phyloP scores from a whole-genome alignment of 2,329 filamentous ascomycete species.

The Aureobasidium sp. region DNA sequence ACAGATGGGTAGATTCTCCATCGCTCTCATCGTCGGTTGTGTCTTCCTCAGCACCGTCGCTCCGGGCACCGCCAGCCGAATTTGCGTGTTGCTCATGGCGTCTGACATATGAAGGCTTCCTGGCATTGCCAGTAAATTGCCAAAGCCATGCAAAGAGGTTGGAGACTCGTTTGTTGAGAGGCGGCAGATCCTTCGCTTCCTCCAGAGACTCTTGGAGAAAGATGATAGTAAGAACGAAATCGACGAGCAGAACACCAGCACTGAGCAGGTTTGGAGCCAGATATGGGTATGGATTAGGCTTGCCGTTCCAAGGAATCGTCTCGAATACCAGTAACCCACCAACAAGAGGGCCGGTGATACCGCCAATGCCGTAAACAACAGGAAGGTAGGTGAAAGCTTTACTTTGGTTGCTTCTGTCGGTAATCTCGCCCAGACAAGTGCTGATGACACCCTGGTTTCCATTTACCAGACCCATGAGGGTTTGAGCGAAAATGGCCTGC shows the following conservation, averaged over 20 bases:
- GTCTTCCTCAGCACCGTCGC: slow-evolving; percentile 27
- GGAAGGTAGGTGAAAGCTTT: slow-evolving; percentile 89
- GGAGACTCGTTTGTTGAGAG: slow-evolving; percentile 48
- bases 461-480: slow-evolving; percentile 85
- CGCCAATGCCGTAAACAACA: slow-evolving; percentile 86
- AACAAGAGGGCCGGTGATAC: slow-evolving; percentile 86
- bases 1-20: slow-evolving; percentile 17
- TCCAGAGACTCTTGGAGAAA: slow-evolving; percentile 84
- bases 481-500: slow-evolving; percentile 79
- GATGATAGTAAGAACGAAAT: slow-evolving; percentile 66
- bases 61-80: slow-evolving; percentile 14
- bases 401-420: slow-evolving; percentile 90
- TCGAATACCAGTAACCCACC: slow-evolving; percentile 72
- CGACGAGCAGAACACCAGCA: slow-evolving; percentile 60
- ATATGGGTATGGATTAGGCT: slow-evolving; percentile 63
- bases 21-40: slow-evolving; percentile 29
- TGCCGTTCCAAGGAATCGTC: slow-evolving; percentile 45
- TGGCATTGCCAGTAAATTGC: slow-evolving; percentile 54
- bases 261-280: slow-evolving; percentile 74
- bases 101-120: slow-evolving; percentile 48
- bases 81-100: slow-evolving; percentile 21
- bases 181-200: slow-evolving; percentile 52
- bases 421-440: slow-evolving; percentile 89
- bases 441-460: slow-evolving; percentile 92
- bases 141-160: slow-evolving; percentile 59